Conservation (phyloP, 345 rosid genomes). For the Ricinus communis region DNA sequence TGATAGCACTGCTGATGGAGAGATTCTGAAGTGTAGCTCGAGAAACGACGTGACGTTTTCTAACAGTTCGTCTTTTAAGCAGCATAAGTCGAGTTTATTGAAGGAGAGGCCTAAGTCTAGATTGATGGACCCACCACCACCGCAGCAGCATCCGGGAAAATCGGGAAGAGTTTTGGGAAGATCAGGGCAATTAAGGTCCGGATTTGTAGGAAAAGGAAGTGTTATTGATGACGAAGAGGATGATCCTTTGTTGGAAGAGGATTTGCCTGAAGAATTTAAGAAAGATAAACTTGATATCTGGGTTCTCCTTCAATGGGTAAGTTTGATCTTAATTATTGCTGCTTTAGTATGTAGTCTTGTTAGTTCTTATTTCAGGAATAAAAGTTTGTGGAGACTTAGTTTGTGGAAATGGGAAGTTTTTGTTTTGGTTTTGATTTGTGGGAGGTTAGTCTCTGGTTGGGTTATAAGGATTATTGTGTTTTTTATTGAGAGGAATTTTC, state of each 20-base stretch:
- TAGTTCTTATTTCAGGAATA: constrained; percentile 10
- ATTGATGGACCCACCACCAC: constrained; percentile 30
- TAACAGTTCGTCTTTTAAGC: constrained; percentile 22
- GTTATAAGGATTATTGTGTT: constrained; percentile 29
- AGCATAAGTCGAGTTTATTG: constrained; percentile 22
- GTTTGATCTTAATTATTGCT: constrained; percentile 29
- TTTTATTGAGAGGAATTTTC: constrained; percentile 36
- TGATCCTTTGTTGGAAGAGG: constrained; percentile 31
- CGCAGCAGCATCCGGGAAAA: constrained; percentile 16
- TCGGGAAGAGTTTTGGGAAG: constrained; percentile 24
- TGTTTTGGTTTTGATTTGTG: constrained; percentile 30
- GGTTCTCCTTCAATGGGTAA: constrained; percentile 29
- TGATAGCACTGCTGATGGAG: constrained; percentile 12
- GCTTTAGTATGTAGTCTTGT: constrained; percentile 30
- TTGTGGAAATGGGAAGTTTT: constrained; percentile 33
- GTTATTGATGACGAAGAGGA: constrained; percentile 32
- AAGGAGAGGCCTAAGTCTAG: constrained; percentile 33
- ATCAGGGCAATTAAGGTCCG: constrained; percentile 35
- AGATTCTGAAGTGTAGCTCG: constrained; percentile 28
- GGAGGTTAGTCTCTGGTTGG: constrained; percentile 37
- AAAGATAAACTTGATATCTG: constrained; percentile 23
- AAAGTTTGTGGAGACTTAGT: constrained; percentile 18
- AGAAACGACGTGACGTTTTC: constrained; percentile 16
- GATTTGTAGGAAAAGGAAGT: constrained; percentile 23
- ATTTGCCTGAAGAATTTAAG: constrained; percentile 22